phyloP scores from a whole-genome alignment of 805 yeast species.

The Starmera caribaea region DNA sequence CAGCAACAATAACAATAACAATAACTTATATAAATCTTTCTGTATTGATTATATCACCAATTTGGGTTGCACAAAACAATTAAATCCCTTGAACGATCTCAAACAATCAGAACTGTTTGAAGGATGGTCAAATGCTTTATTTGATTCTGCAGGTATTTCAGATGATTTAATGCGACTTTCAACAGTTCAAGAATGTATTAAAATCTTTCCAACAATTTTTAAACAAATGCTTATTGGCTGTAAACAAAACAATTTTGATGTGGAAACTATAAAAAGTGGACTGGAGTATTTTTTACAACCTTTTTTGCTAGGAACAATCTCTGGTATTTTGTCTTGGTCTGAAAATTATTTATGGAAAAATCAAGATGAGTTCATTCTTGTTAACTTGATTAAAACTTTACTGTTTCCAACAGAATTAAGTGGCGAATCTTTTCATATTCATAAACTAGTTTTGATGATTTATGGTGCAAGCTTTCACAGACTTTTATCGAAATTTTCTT shows the following conservation, averaged over 20 bases:
- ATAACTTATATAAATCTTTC: conserved; percentile 23
- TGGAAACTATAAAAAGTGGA: conserved; percentile 61
- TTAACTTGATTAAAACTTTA: conserved; percentile 29
- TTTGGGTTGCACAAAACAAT: conserved; percentile 19
- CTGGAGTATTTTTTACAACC: conserved; percentile 82
- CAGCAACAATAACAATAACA: too few species aligned
- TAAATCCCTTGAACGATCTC: conserved; percentile 14
- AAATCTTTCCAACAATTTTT: conserved; percentile 63
- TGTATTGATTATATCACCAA: conserved; percentile 19
- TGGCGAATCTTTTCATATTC: conserved; percentile 36
- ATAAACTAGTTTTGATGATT: conserved; percentile 25
- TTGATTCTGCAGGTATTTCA: conserved; percentile 76
- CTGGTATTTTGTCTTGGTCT: conserved; percentile 44
- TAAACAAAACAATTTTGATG: conserved; percentile 42
- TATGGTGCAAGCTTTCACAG: conserved; percentile 11
- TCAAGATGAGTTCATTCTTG: conserved; percentile 22
- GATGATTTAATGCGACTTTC: conserved; percentile 70
- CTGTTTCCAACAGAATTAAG: conserved; percentile 32
- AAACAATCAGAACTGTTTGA: conserved; percentile 29
- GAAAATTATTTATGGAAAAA: conserved; percentile 28
- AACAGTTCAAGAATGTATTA: conserved; percentile 55
- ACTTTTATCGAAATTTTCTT: conserved; percentile 6
- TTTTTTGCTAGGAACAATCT: conserved; percentile 49
- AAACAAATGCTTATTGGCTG: conserved; percentile 62
- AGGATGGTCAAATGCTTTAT: conserved; percentile 75